phyloP scores from a whole-genome alignment of 1,139 yeast genomes.

The Zygosaccharomyces sapae region DNA sequence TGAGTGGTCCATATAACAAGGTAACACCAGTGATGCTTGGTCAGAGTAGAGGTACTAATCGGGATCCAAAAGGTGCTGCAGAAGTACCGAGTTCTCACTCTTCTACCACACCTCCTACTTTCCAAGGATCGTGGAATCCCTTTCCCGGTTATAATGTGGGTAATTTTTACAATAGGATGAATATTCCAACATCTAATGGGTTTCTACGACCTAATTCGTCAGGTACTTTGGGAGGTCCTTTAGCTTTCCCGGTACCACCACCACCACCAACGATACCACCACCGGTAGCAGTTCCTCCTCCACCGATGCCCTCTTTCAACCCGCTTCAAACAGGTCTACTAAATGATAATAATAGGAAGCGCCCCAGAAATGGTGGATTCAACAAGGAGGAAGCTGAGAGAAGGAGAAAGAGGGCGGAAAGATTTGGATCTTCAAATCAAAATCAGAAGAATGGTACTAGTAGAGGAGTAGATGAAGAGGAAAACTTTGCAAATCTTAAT shows the following conservation, averaged over 20 bases:
- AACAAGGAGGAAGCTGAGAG: slow-evolving; percentile 23
- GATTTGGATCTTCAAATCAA: slow-evolving; percentile 20
- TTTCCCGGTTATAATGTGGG: slow-evolving; percentile 1
- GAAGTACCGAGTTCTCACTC: background rate
- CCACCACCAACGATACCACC: slow-evolving; percentile 8
- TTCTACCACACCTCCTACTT: slow-evolving; percentile 2
- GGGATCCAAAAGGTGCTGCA: slow-evolving; percentile 2
- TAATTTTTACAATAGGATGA: background rate
- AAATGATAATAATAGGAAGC: slow-evolving; percentile 12
- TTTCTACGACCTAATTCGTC: slow-evolving; percentile 2
- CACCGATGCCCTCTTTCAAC: background rate
- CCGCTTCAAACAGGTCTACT: slow-evolving; percentile 6
- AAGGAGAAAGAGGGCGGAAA: slow-evolving; percentile 31
- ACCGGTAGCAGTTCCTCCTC: slow-evolving; percentile 1
- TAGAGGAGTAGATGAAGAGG: slow-evolving; percentile 22
- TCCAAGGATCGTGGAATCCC: slow-evolving; percentile 5
- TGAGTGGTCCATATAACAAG: slow-evolving; percentile 20
- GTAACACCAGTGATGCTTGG: slow-evolving; percentile 17
- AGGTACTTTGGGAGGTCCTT: background rate
- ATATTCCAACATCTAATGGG: background rate
- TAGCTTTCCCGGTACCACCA: slow-evolving; percentile 6
- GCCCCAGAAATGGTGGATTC: slow-evolving; percentile 7
- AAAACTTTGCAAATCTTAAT: slow-evolving; percentile 32
- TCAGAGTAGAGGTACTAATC: slow-evolving; percentile 3
- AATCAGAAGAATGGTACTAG: slow-evolving; percentile 8